Conservation (phyloP, 495 filamentous ascomycete species). For the Xanthoparmelia taractica region DNA sequence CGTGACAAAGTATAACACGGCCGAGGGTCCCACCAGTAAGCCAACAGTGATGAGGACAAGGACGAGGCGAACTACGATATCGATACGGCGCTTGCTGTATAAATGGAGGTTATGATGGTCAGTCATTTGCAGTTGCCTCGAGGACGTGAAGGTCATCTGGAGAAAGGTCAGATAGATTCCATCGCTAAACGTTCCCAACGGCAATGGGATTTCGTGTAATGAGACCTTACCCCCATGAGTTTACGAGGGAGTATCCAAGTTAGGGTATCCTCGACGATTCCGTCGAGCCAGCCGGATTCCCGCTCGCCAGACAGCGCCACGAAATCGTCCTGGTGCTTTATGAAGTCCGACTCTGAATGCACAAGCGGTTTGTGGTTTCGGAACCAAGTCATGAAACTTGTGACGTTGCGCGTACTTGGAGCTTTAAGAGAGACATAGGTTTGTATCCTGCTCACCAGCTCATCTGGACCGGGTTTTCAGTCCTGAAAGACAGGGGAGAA, state of each 20-base stretch:
- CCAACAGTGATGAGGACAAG: constrained; percentile 27
- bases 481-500: not conserved
- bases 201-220: too few species aligned
- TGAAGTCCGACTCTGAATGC: constrained; percentile 24
- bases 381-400: constrained; percentile 30
- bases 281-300: constrained; percentile 35
- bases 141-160: constrained; percentile 20
- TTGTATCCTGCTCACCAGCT: constrained; percentile 19
- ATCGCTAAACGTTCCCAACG: too few species aligned
- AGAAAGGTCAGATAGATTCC: not conserved
- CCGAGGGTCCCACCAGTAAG: constrained; percentile 29
- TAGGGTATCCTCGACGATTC: constrained; percentile 29
- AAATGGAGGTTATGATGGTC: constrained; percentile 26
- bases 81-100: constrained; percentile 29
- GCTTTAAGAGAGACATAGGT: constrained; percentile 17
- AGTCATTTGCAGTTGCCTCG: constrained; percentile 24
- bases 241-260: constrained; percentile 19
- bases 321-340: constrained; percentile 32
- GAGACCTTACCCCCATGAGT: constrained; percentile 14
- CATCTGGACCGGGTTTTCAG: constrained; percentile 17
- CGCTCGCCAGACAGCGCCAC: constrained; percentile 32
- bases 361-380: constrained; percentile 22
- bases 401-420: constrained; percentile 24
- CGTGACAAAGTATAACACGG: constrained; percentile 24
- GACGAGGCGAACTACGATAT: constrained; percentile 29